A percentile compares a stretch with the other conserved stretches of the same genome.
These are phyloP conservation scores for Aspergillus persii DNA, from an alignment of 2,329 filamentous ascomycete genomes.

Conservation along the genomic window DNA sequence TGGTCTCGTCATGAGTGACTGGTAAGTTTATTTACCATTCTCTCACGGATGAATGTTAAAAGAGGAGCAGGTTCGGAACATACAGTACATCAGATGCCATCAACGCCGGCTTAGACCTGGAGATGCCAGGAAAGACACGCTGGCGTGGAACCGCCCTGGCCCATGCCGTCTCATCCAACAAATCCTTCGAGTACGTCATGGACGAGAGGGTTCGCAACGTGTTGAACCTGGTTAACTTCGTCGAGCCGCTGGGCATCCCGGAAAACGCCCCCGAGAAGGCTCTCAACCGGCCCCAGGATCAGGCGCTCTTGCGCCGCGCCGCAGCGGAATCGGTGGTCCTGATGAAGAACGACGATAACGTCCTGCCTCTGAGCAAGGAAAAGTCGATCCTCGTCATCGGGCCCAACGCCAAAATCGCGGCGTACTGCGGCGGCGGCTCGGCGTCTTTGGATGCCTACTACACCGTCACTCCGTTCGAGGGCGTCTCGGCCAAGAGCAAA, in stretches of 20 bases:
- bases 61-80: slow-evolving; percentile 41
- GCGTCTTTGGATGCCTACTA: slow-evolving; percentile 53
- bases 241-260: slow-evolving; percentile 53
- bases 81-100: slow-evolving; percentile 46
- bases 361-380: slow-evolving; percentile 57
- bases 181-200: slow-evolving; percentile 55
- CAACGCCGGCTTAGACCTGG: slow-evolving; percentile 46
- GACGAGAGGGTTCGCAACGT: slow-evolving; percentile 59
- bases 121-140: slow-evolving; percentile 48
- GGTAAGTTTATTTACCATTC: slow-evolving; percentile 25
- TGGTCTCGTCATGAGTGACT: slow-evolving; percentile 48
- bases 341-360: slow-evolving; percentile 66
- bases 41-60: neutral
- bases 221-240: slow-evolving; percentile 59
- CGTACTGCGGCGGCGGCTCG: slow-evolving; percentile 62
- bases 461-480: slow-evolving; percentile 45
- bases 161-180: slow-evolving; percentile 53
- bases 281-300: slow-evolving; percentile 60
- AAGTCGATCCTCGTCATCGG: slow-evolving; percentile 54
- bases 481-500: slow-evolving; percentile 37
- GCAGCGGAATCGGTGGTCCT: slow-evolving; percentile 70
- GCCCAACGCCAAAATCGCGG: slow-evolving; percentile 50
- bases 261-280: slow-evolving; percentile 56
- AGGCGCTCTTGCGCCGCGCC: slow-evolving; percentile 62
- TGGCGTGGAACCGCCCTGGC: slow-evolving; percentile 41